A percentile compares a stretch with the other conserved stretches of the same genome.
Conservation (phyloP, 371 early-diverging fungal species). For the Batkoa obscura region DNA sequence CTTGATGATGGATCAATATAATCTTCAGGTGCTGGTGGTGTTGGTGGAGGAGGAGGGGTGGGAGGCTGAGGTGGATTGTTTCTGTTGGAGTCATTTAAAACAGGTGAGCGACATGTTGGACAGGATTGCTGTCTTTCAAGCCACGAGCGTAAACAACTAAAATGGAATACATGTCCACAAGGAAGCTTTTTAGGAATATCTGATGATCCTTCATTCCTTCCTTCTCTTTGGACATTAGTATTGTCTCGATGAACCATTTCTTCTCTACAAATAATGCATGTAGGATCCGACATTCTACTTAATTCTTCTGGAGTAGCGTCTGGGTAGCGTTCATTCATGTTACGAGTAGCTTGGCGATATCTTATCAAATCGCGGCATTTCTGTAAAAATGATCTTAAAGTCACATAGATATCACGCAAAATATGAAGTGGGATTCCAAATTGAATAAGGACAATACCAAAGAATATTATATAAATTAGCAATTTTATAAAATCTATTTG, state of each 20-base stretch:
- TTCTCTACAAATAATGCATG: slow-evolving; percentile 93
- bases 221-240: slow-evolving; percentile 1
- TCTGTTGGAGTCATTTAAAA: too few relatives aligned
- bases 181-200: slow-evolving; percentile 82
- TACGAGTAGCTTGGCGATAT: slow-evolving; percentile 79
- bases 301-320: slow-evolving; percentile 70
- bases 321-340: slow-evolving; percentile 89
- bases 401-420: slow-evolving; percentile 86
- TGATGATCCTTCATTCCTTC: slow-evolving; percentile 15
- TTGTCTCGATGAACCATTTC: slow-evolving; percentile 47
- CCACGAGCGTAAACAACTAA: slow-evolving; percentile 94
- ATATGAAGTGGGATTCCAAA: slow-evolving; percentile 85
- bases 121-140: slow-evolving; percentile 96
- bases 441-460: slow-evolving; percentile 53
- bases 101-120: slow-evolving; percentile 73
- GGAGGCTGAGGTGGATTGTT: too few relatives aligned
- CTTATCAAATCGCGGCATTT: slow-evolving; percentile 71
- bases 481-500: slow-evolving; percentile 67
- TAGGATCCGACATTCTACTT: slow-evolving; percentile 50
- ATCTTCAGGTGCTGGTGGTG: too few relatives aligned
- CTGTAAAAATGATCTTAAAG: slow-evolving; percentile 68
- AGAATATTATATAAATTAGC: slow-evolving; percentile 66
- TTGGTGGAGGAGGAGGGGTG: too few relatives aligned
- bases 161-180: slow-evolving; percentile 97
- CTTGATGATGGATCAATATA: too few relatives aligned